Conservation (phyloP, 148 eudicot genomes). For the Suaeda aralocaspica region DNA sequence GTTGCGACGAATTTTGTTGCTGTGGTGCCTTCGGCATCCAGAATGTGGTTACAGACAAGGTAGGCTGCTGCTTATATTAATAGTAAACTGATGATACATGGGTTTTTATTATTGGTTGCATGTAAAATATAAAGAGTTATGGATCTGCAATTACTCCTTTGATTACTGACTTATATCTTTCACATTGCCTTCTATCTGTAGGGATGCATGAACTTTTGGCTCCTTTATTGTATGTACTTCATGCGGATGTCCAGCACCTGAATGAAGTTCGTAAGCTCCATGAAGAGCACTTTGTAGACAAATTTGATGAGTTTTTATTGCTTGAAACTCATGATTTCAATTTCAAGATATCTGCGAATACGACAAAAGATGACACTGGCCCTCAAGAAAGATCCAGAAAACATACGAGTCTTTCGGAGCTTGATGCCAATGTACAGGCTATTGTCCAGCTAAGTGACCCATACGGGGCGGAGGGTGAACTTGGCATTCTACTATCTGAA, state of each 20-base stretch:
- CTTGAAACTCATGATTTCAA: slow-evolving; percentile 70
- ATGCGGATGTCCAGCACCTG: slow-evolving; percentile 73
- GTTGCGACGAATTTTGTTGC: slow-evolving; percentile 76
- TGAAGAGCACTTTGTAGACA: slow-evolving; percentile 86
- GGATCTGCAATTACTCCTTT: background rate
- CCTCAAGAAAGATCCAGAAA: slow-evolving; percentile 35
- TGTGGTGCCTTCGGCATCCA: slow-evolving; percentile 95
- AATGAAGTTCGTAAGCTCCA: slow-evolving; percentile 59
- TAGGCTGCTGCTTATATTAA: slow-evolving; percentile 17
- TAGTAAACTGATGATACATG: no score
- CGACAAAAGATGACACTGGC: slow-evolving; percentile 38
- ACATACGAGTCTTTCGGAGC: slow-evolving; percentile 46
- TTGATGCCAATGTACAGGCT: slow-evolving; percentile 61
- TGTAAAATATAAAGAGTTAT: background rate
- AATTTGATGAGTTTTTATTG: slow-evolving; percentile 69
- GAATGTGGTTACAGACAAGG: slow-evolving; percentile 98
- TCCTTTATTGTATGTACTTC: slow-evolving; percentile 80
- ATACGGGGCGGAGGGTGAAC: slow-evolving; percentile 98
- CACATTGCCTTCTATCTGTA: slow-evolving; percentile 25
- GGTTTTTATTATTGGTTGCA: background rate
- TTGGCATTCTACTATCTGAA: slow-evolving; percentile 81
- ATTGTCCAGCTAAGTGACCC: slow-evolving; percentile 78
- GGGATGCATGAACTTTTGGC: slow-evolving; percentile 99
- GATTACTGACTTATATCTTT: background rate
- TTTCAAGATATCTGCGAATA: slow-evolving; percentile 50